These are phyloP conservation scores for Amyloporia xantha DNA, from an alignment of 768 basidiomycete species.

Conservation along the genomic window DNA sequence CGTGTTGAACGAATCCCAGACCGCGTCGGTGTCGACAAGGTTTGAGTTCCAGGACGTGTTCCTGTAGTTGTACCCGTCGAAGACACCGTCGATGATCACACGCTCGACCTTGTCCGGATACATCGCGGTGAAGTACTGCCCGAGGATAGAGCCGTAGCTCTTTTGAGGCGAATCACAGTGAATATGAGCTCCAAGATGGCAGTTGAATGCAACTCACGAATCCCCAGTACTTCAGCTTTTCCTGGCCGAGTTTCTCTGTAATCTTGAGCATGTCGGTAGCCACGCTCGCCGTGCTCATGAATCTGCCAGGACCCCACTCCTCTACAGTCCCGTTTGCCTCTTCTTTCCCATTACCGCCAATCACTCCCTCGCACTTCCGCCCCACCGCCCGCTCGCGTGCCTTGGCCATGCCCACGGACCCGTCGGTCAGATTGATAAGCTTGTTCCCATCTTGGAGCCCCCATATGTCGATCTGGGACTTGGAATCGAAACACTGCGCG, in stretches of 20 bases:
- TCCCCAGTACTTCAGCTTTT: slow-evolving; percentile 27
- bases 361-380: slow-evolving; percentile 7
- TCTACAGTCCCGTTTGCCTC: slow-evolving; percentile 8
- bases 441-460: slow-evolving; percentile 5
- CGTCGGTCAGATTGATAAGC: slow-evolving; percentile 12
- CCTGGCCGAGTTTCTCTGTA: slow-evolving; percentile 19
- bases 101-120: slow-evolving; percentile 28
- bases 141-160: slow-evolving; percentile 16
- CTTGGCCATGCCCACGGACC: not conserved
- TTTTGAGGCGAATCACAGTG: slow-evolving; percentile 8
- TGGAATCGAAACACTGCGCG: slow-evolving; percentile 10
- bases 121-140: slow-evolving; percentile 24
- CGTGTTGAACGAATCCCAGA: slow-evolving; percentile 10
- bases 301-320: slow-evolving; percentile 14
- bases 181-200: slow-evolving; percentile 5
- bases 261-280: slow-evolving; percentile 28
- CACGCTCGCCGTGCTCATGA: slow-evolving; percentile 23
- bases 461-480: slow-evolving; percentile 9
- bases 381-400: slow-evolving; percentile 8
- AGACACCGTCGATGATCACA: slow-evolving; percentile 26
- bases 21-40: slow-evolving; percentile 19
- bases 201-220: slow-evolving; percentile 15
- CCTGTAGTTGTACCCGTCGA: slow-evolving; percentile 20
- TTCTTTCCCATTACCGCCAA: slow-evolving; percentile 10
- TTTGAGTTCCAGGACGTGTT: slow-evolving; percentile 16